Base-by-base conservation (phyloP, 2,329 filamentous ascomycete genomes). In the Colletotrichum magnum region DNA sequence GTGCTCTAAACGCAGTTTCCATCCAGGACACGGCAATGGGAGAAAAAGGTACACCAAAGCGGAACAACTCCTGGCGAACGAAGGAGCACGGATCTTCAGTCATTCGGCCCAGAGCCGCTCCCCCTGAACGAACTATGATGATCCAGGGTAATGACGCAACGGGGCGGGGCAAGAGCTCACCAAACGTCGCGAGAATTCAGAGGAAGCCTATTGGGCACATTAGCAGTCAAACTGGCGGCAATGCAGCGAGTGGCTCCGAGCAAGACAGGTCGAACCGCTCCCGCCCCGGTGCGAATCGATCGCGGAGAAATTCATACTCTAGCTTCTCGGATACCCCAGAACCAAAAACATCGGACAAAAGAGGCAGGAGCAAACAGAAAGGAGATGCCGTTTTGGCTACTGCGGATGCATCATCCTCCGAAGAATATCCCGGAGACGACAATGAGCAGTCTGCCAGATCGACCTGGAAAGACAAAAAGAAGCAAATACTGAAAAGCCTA, bases 401-500 rank as follows among this genome's bases (percentile, higher is more conserved):
- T 28, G 83, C 82, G 5, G 84, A 85, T n/a, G 84, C 82, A 6
- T 82, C 82, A 7, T 83, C 83, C 4, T 82, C 83, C 10, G 84
- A 86, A 43, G 81, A 80, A 12, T 79, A 82, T 5, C 79, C 80
- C 6, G 52, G 51, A 4, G 48, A 32, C 21, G 79, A 82, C 21
- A 83, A 81, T 3, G 81, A 82, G 32, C 77, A 74, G 2, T 74
- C 73, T 15, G 77, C 82, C 7, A 83, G 87, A 58, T 81, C 79
- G 21, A 82, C 84, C 10, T 93, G 89, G 87, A 88, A 92, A 72
- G 85, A 84, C 60, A 89, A 87, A 57, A 89, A 93, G 71, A 83
- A 85, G 57, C 79, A 86, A 9, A 84, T 97, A 24, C 83, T 98
- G 76, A 94, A 93, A 76, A 91, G 92, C 65, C 81, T 98, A 1